Percentiles rank a stretch among this genome's conserved stretches.
phyloP scores from a whole-genome alignment of 345 rosid species.

The Orychophragmus violaceus region DNA sequence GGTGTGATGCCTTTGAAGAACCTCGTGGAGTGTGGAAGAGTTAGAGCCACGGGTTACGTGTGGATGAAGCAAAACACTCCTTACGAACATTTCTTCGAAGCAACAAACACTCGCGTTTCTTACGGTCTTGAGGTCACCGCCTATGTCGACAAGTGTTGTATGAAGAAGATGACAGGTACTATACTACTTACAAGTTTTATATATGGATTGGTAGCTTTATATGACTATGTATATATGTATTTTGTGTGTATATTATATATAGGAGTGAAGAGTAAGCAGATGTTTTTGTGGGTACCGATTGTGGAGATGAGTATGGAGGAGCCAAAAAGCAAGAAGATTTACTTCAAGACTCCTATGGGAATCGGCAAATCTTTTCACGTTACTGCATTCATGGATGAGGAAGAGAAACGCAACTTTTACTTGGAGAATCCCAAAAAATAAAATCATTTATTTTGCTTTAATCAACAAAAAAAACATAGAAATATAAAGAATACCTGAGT shows the following conservation, averaged over 20 bases:
- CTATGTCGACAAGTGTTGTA: conserved; percentile 67
- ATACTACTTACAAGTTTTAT: background rate
- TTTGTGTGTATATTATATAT: background rate
- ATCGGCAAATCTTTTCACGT: conserved; percentile 67
- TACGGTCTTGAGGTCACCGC: conserved; percentile 73
- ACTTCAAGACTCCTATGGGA: conserved; percentile 90
- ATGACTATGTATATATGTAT: background rate
- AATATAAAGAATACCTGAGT: conserved; percentile 13
- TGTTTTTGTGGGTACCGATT: conserved; percentile 84
- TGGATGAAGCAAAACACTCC: conserved; percentile 89
- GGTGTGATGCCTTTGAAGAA: conserved; percentile 82
- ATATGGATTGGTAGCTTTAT: background rate
- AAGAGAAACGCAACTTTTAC: conserved; percentile 55
- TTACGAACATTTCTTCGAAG: conserved; percentile 65
- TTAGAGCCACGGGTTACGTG: conserved; percentile 70
- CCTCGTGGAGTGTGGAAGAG: conserved; percentile 84
- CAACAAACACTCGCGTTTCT: conserved; percentile 53
- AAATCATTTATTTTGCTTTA: background rate
- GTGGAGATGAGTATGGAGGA: conserved; percentile 68
- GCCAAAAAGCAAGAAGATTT: conserved; percentile 42
- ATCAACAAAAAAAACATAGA: background rate
- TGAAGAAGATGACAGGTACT: conserved; percentile 84
- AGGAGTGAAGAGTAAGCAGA: conserved; percentile 73
- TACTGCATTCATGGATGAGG: conserved; percentile 64
- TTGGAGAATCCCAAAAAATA: conserved; percentile 30